Conservation (phyloP, 2,329 filamentous ascomycete genomes). For the Arthroderma sp. region DNA sequence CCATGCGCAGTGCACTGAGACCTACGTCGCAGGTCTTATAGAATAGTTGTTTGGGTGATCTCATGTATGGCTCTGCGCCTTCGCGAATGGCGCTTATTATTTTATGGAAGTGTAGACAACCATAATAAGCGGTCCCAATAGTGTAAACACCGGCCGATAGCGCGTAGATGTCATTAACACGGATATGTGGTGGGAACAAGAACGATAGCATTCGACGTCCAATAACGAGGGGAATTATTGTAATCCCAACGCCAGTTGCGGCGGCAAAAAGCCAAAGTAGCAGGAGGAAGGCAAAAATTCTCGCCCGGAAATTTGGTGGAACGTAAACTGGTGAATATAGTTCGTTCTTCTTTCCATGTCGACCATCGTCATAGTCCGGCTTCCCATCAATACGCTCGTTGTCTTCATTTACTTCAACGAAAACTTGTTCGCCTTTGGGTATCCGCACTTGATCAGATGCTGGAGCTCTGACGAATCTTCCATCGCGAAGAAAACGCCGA, state of each 20-base stretch:
- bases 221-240: constrained; percentile 74
- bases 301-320: constrained; percentile 68
- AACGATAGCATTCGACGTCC: constrained; percentile 66
- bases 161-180: constrained; percentile 90
- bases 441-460: constrained; percentile 92
- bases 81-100: constrained; percentile 8
- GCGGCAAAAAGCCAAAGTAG: constrained; percentile 91
- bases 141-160: constrained; percentile 84
- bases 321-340: constrained; percentile 65
- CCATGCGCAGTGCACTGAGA: constrained; percentile 39
- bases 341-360: constrained; percentile 48
- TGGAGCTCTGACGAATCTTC: constrained; percentile 79
- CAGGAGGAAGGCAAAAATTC: constrained; percentile 75
- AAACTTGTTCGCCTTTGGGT: constrained; percentile 69
- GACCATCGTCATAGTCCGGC: constrained; percentile 41
- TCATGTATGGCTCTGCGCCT: constrained; percentile 18
- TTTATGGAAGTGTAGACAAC: constrained; percentile 22
- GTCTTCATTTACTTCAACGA: constrained; percentile 59
- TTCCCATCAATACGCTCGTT: constrained; percentile 54
- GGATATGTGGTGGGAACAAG: constrained; percentile 57
- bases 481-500: constrained; percentile 52
- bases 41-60: constrained; percentile 23
- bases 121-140: constrained; percentile 56
- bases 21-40: constrained; percentile 22
- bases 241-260: constrained; percentile 69